A percentile compares a stretch with the other conserved stretches of the same genome.
These are phyloP conservation scores for Rhodotorula toruloides DNA, from an alignment of 768 basidiomycete species.

Conservation along the genomic window DNA sequence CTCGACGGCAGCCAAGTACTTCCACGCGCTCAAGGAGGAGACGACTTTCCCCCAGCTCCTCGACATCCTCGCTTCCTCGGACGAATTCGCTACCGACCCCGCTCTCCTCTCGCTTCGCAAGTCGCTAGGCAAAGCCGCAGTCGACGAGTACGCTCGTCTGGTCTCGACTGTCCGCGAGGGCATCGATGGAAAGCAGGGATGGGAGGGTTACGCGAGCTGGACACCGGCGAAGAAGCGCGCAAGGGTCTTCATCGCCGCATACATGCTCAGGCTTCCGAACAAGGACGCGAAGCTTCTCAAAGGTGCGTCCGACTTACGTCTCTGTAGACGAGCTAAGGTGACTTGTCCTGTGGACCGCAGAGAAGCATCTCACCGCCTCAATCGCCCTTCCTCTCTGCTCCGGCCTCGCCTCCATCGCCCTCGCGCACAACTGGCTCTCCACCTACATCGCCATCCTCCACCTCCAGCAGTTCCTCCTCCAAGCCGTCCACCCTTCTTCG, in stretches of 20 bases:
- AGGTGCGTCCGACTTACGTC: slow-evolving; percentile 50
- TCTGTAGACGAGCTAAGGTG: slow-evolving; percentile 1
- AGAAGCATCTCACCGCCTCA: slow-evolving; percentile 35
- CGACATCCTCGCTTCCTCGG: slow-evolving; percentile 57
- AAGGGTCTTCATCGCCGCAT: slow-evolving; percentile 72
- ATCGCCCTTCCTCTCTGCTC: slow-evolving; percentile 36
- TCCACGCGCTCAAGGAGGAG: slow-evolving; percentile 77
- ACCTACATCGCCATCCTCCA: slow-evolving; percentile 74
- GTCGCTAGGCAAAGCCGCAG: slow-evolving; percentile 49
- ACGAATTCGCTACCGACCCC: slow-evolving; percentile 44
- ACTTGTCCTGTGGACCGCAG: neutral
- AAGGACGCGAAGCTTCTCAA: slow-evolving; percentile 56
- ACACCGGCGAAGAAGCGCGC: slow-evolving; percentile 51
- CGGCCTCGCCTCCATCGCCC: slow-evolving; percentile 72
- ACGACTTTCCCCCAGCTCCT: slow-evolving; percentile 68
- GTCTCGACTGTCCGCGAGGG: slow-evolving; percentile 44
- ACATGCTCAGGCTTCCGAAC: slow-evolving; percentile 66
- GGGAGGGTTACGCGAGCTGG: slow-evolving; percentile 40
- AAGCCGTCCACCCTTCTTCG: slow-evolving; percentile 58
- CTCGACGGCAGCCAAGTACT: slow-evolving; percentile 75
- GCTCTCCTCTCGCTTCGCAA: slow-evolving; percentile 55
- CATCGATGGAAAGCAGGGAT: slow-evolving; percentile 39
- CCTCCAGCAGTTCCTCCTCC: slow-evolving; percentile 73
- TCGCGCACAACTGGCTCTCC: slow-evolving; percentile 81
- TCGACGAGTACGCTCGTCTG: slow-evolving; percentile 47